Evolutionary conservation across 495 filamentous ascomycete species (phyloP).

Genomic region (Podospora pseudopauciseta): DNA sequence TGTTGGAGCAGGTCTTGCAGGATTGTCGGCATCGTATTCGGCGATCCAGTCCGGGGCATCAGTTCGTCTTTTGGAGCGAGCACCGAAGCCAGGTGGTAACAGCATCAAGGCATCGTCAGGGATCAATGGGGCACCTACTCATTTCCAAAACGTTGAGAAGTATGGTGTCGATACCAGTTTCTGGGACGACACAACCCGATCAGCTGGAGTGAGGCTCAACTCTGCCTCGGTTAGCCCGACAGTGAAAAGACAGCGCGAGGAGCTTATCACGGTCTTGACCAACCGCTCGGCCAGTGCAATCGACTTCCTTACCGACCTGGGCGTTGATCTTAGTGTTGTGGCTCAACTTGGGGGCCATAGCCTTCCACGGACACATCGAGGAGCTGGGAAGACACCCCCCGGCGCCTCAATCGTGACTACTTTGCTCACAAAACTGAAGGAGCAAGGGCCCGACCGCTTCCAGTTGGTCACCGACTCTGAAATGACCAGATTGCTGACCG

Average conservation of each 20-base stretch:
- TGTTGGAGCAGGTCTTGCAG: constrained; percentile 52
- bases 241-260: constrained; percentile 30
- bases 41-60: constrained; percentile 42
- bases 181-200: constrained; percentile 51
- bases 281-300: constrained; percentile 41
- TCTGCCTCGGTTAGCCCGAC: constrained; percentile 11
- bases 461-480: constrained; percentile 41
- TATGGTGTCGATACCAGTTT: constrained; percentile 39
- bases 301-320: constrained; percentile 50
- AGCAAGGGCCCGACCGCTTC: constrained; percentile 41
- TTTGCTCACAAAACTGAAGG: constrained; percentile 44
- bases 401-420: constrained; percentile 52
- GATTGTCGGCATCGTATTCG: constrained; percentile 47
- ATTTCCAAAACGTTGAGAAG: constrained; percentile 41
- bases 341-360: constrained; percentile 54
- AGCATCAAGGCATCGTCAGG: constrained; percentile 61
- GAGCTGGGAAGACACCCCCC: constrained; percentile 47
- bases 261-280: constrained; percentile 43
- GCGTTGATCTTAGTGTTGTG: constrained; percentile 54
- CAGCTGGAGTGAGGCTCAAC: constrained; percentile 37
- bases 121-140: constrained; percentile 57
- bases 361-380: constrained; percentile 52
- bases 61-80: constrained; percentile 53
- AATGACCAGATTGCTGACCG: constrained; percentile 44
- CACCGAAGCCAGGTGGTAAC: constrained; percentile 57